phyloP scores from a whole-genome alignment of 1,284 basidiomycete species.

The Omphalotus olearius region DNA sequence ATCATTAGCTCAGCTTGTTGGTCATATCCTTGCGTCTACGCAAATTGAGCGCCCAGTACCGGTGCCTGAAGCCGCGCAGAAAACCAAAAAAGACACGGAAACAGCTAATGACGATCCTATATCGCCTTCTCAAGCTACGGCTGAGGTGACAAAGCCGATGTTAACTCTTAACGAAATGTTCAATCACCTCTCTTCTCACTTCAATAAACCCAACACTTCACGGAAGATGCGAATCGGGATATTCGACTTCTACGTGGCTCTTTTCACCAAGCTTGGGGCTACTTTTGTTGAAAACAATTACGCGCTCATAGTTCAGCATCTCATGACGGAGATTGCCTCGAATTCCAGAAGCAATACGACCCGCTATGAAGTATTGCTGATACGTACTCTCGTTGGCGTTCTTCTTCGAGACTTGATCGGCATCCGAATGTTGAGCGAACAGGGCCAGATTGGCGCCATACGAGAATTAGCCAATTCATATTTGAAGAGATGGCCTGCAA shows the following conservation, averaged over 20 bases:
- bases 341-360: conserved; percentile 48
- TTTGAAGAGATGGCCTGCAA: conserved; percentile 87
- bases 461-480: conserved; percentile 81
- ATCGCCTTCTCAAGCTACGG: conserved; percentile 32
- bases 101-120: conserved; percentile 54
- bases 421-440: conserved; percentile 85
- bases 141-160: conserved; percentile 69
- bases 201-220: conserved; percentile 69
- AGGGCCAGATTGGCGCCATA: conserved; percentile 89
- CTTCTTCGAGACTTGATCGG: conserved; percentile 86
- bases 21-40: conserved; percentile 81
- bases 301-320: conserved; percentile 71
- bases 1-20: conserved; percentile 75
- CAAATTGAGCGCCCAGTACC: conserved; percentile 67
- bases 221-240: conserved; percentile 80
- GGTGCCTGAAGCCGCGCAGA: conserved; percentile 48
- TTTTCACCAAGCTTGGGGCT: conserved; percentile 75
- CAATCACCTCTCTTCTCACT: conserved; percentile 68
- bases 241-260: conserved; percentile 84
- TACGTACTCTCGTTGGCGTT: conserved; percentile 72
- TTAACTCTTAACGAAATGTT: conserved; percentile 83
- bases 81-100: conserved; percentile 56
- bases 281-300: conserved; percentile 86
- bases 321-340: conserved; percentile 75
- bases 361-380: conserved; percentile 73